Conservation (phyloP, 2,329 filamentous ascomycete species). For the Dothiorella sarmentorum region DNA sequence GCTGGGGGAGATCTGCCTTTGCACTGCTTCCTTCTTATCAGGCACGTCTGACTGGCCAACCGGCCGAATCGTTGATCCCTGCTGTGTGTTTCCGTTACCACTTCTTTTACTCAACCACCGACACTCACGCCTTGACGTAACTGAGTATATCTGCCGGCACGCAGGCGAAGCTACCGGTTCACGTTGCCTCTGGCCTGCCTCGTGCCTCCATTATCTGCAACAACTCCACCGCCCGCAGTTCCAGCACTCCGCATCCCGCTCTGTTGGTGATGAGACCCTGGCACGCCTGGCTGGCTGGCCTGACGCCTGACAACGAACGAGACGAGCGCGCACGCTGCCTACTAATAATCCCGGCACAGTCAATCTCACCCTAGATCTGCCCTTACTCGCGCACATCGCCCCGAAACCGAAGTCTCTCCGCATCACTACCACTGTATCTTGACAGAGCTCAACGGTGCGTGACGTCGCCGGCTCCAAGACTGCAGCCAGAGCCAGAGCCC, state of each 20-base stretch:
- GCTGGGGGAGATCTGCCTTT: constrained; percentile 14
- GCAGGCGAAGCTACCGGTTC: no score
- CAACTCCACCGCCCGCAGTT: no score
- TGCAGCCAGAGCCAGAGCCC: background rate
- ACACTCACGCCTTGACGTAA: constrained; percentile 15
- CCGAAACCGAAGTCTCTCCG: constrained; percentile 7
- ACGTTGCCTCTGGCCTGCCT: no score
- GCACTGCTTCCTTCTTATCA: no score
- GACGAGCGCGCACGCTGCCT: background rate
- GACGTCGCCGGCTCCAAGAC: background rate
- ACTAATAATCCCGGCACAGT: background rate
- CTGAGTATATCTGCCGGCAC: constrained; percentile 1
- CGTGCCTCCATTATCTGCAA: no score
- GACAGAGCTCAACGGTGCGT: no score
- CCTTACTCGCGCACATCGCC: constrained; percentile 6
- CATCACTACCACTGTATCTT: no score
- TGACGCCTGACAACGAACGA: no score
- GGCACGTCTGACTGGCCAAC: background rate
- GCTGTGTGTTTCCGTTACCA: constrained; percentile 5
- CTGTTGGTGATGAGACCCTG: background rate
- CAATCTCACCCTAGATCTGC: constrained; percentile 13
- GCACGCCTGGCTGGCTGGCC: no score
- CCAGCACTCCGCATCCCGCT: background rate
- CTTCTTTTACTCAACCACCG: constrained; percentile 15
- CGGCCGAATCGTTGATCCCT: background rate